These are phyloP conservation scores for Alloascoidea hylecoeti DNA, from an alignment of 805 yeast genomes.

Conservation along the genomic window DNA sequence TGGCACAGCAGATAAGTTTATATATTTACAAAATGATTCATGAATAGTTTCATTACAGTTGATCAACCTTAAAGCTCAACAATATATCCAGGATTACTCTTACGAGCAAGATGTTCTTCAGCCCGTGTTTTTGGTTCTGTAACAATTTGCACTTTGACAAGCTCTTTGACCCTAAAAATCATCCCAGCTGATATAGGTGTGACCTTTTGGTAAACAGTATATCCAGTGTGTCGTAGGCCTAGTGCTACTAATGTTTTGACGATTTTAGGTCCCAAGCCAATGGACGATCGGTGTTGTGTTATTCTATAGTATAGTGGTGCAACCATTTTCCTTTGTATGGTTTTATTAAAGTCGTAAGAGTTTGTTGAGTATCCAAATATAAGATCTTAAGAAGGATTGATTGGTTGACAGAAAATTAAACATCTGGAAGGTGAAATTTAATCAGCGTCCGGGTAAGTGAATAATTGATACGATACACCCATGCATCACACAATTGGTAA, in stretches of 20 bases:
- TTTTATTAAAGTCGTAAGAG: no score
- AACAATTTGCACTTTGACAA: constrained; percentile 68
- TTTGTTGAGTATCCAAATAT: no score
- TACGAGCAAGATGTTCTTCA: constrained; percentile 41
- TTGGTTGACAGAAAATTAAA: no score
- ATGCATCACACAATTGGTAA: no score
- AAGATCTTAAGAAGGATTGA: no score
- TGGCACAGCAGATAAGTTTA: no score
- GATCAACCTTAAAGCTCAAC: constrained; percentile 25
- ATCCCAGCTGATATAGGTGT: constrained; percentile 77
- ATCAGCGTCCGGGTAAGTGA: no score
- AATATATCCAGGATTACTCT: constrained; percentile 49
- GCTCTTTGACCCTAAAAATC: constrained; percentile 70
- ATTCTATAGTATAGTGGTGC: constrained; percentile 36
- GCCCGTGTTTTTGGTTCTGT: constrained; percentile 33
- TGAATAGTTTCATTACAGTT: no score
- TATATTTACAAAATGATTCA: no score
- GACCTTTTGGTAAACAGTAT: constrained; percentile 56
- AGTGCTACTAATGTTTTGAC: constrained; percentile 33
- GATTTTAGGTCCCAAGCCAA: constrained; percentile 68
- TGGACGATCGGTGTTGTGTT: constrained; percentile 68
- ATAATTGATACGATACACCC: no score
- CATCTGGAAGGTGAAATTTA: no score
- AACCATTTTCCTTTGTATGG: not conserved
- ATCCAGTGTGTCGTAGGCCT: constrained; percentile 67